Evolutionary conservation across 192 early-diverging fungal species (phyloP).

Genomic region (Coemansia furcata): DNA sequence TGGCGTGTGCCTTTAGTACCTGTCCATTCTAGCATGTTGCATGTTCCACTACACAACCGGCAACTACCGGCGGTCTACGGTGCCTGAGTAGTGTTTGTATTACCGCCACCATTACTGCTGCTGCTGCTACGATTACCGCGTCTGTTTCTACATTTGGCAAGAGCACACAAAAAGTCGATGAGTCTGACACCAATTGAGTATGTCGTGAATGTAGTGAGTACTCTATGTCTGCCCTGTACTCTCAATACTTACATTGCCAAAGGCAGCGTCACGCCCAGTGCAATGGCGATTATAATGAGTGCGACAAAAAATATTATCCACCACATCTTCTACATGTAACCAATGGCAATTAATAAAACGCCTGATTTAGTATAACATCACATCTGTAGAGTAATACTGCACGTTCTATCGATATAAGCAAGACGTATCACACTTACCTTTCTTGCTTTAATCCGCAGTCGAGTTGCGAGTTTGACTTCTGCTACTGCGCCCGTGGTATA

Average conservation of each 20-base stretch:
- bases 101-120: not conserved
- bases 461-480: conserved; percentile 31
- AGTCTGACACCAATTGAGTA: not conserved
- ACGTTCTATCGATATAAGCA: not conserved
- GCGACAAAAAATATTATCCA: conserved; percentile 30
- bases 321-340: conserved; percentile 45
- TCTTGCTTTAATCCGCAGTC: conserved; percentile 39
- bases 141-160: conserved; percentile 2
- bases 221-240: not conserved
- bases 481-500: conserved; percentile 19
- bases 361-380: not conserved
- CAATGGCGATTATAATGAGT: conserved; percentile 36
- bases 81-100: not conserved
- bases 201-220: not conserved
- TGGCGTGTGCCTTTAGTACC: not conserved
- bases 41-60: no score
- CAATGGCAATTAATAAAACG: not conserved
- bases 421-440: conserved; percentile 20
- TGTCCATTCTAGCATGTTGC: not conserved
- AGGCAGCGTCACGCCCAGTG: conserved; percentile 32
- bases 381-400: not conserved
- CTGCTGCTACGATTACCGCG: conserved; percentile 8
- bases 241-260: conserved; percentile 45
- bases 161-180: not conserved
- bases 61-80: not conserved